Base-by-base conservation (phyloP, 2,329 filamentous ascomycete species). In the Tolypocladium ovalisporum region DNA sequence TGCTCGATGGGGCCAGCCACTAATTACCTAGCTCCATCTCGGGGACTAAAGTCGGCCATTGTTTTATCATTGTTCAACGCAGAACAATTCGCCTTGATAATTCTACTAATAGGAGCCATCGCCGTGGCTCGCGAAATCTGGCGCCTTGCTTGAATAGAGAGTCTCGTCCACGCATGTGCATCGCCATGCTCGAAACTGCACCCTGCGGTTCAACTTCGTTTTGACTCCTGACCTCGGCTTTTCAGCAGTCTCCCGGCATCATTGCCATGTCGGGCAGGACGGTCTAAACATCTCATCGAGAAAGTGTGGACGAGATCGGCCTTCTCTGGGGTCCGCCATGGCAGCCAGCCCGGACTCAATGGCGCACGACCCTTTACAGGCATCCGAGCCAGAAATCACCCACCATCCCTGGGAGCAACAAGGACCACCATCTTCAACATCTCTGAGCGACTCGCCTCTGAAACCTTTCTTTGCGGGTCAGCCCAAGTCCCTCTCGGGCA, bases 401-500 rank as follows among this genome's bases (percentile, higher is more conserved):
- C 54, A 60, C 59, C 56, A 61, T 64, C 64, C 53, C 67, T 64
- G 55, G 62, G 19, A 3, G 4, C 27, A 27, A 7, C 29, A 34
- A 19, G 47, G 19, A n/a, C 6, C 29, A 10, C 8, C 47, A 13
- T 15, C 56, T 54, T 52, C 51, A 61, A 60, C 57, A 64, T 63
- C 42, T 70, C 47, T 17, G 47, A 19, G 66, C 15, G 67, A 70
- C 57, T 57, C 61, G 42, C 55, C 56, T 32, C 58, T 72, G 35
- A 68, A 65, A 54, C 67, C 69, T 34, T 73, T 70, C 66, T 73
- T 73, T 62, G 75, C 76, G 0, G 75, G 76, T 62, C 75, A 79
- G 56, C 68, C 75, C 42, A 83, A 82, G 64, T 83, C 82, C 27
- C 80, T 85, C 57, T 73, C 80, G 12, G 82, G 82, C 62, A 84